Percentiles rank a stretch among this genome's conserved stretches.
phyloP scores from a whole-genome alignment of 257 asterid species.

The Mentha longifolia region DNA sequence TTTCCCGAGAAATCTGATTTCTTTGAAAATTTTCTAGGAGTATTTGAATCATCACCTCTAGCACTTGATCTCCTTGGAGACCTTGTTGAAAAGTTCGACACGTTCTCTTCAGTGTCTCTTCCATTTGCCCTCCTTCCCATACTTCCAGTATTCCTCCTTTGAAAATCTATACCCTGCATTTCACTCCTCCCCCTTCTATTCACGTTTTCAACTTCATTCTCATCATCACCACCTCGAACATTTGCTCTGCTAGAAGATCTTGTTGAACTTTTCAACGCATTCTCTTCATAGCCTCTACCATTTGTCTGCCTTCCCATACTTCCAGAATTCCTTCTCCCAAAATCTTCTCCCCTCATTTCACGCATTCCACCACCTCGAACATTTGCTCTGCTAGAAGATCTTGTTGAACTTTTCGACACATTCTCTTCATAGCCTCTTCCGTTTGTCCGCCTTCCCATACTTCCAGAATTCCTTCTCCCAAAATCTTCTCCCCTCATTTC shows the following conservation, averaged over 20 bases:
- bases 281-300: slow-evolving; percentile 38
- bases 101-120: slow-evolving; percentile 37
- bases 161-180: slow-evolving; percentile 22
- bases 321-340: slow-evolving; percentile 19
- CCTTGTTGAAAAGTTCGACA: slow-evolving; percentile 18
- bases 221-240: slow-evolving; percentile 31
- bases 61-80: slow-evolving; percentile 16
- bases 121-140: slow-evolving; percentile 33
- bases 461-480: slow-evolving; percentile 15
- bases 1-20: slow-evolving; percentile 37
- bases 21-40: slow-evolving; percentile 27
- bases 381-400: slow-evolving; percentile 14
- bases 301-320: slow-evolving; percentile 22
- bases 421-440: slow-evolving; percentile 38
- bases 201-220: neutral
- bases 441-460: slow-evolving; percentile 24
- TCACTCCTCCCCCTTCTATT: slow-evolving; percentile 6
- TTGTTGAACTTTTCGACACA: slow-evolving; percentile 23
- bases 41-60: slow-evolving; percentile 25
- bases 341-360: neutral
- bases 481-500: slow-evolving; percentile 9
- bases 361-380: neutral
- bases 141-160: slow-evolving; percentile 13
- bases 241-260: slow-evolving; percentile 12
- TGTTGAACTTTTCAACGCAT: slow-evolving; percentile 25